Base-by-base conservation (phyloP, 768 basidiomycete genomes). In the Tricholoma matsutake region DNA sequence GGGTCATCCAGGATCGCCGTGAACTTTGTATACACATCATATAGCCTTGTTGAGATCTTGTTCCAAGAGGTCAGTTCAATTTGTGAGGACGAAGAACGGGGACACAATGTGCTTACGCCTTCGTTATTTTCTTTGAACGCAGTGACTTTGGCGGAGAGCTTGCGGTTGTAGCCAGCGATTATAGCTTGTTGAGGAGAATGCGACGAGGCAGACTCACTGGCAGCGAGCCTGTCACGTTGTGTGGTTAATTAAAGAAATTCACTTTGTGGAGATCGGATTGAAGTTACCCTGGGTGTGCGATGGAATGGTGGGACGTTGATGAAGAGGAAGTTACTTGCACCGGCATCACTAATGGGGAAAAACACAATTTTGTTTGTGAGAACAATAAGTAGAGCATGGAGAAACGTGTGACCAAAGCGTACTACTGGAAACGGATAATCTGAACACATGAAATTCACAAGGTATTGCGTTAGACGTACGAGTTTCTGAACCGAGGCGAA, bases 301-400 rank as follows among this genome's bases (percentile, higher is more conserved):
- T 82, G 74, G n/a, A 79, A 71, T 20, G 76, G 72, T 3, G 75
- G 75, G 18, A 78, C 77, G 22, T 70, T 78, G 63, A 72, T 74
- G 62, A 83, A 83, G 61, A 82, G 76, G 75, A 81, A 86, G 71
- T 71, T 84, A 35, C 86, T 76, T 7, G 80, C 87, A n/a, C 87
- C 87, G 29, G 71, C 78, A 43, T 75, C 72, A 73, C 82, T 83
- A 55, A 11, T 29, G 31, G 4, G 53, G 16, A 13, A 13, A 31
- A 25, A 25, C 3, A 18, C 2, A 10, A 6, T 29, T 6, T 6
- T 28, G 22, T 29, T n/a, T n/a, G n/a, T 53, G 3, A 28, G 6
- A 4, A 32, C 6, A 5, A 2, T 6, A 16, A 16, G 1, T 31
- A 18, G 29, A 25, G 22, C 22, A 25, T 25, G 22, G 3, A 32